phyloP scores from a whole-genome alignment of 371 early-diverging fungal species.

The Nematocida ausubeli region DNA sequence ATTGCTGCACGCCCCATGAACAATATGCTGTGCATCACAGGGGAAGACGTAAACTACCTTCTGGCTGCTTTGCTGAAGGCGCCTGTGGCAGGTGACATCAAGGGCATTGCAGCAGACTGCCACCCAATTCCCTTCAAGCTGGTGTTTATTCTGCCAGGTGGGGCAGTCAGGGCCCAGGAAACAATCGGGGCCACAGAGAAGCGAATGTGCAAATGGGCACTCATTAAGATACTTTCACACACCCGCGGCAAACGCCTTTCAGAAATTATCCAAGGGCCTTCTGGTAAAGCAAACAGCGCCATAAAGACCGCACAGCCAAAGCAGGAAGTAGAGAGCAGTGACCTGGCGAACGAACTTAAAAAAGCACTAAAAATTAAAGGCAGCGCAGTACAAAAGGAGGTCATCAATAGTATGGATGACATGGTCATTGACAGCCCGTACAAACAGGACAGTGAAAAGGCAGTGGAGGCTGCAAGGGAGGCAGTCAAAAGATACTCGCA shows the following conservation, averaged over 20 bases:
- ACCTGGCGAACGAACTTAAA: not conserved
- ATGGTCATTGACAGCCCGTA: not conserved
- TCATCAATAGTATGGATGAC: no score
- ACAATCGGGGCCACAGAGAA: constrained; percentile 18
- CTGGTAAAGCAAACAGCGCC: not conserved
- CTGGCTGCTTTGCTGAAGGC: not conserved
- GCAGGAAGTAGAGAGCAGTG: not conserved
- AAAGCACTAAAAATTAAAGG: no score
- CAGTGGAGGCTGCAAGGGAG: constrained; percentile 31
- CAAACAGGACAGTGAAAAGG: not conserved
- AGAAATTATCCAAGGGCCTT: constrained; percentile 25
- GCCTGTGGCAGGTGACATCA: not conserved
- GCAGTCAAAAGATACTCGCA: not conserved
- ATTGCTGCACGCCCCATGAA: constrained; percentile 10
- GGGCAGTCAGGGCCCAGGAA: not conserved
- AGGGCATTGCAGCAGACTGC: constrained; percentile 2
- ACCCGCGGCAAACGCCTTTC: constrained; percentile 15
- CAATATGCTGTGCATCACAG: constrained; percentile 26
- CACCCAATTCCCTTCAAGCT: constrained; percentile 46
- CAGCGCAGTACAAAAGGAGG: no score
- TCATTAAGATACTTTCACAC: constrained; percentile 8
- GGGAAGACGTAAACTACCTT: constrained; percentile 50
- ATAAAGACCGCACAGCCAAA: no score
- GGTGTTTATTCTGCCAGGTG: constrained; percentile 46
- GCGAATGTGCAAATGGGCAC: constrained; percentile 45